These are phyloP conservation scores for Ustilago nuda DNA, from an alignment of 1,284 basidiomycete species.

Conservation along the genomic window DNA sequence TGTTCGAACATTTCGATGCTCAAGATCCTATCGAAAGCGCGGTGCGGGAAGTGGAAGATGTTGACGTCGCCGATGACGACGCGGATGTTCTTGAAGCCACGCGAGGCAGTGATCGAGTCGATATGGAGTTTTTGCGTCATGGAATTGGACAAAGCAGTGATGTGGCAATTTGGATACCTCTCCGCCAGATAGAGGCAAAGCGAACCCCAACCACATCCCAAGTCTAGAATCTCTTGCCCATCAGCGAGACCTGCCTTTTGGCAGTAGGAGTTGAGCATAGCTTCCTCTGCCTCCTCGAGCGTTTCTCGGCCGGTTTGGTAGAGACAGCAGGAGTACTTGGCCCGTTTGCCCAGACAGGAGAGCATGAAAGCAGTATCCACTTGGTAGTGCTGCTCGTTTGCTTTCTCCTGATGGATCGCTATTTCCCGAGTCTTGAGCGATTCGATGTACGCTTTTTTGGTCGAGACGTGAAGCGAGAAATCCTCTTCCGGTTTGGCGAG, in stretches of 20 bases:
- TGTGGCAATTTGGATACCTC: slow-evolving; percentile 79
- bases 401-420: slow-evolving; percentile 78
- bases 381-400: slow-evolving; percentile 84
- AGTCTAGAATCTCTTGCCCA: slow-evolving; percentile 78
- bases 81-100: slow-evolving; percentile 75
- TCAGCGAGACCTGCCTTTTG: slow-evolving; percentile 77
- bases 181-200: slow-evolving; percentile 78
- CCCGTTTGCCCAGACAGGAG: slow-evolving; percentile 55
- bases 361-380: slow-evolving; percentile 70
- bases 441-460: slow-evolving; percentile 74
- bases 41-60: slow-evolving; percentile 74
- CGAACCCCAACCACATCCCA: slow-evolving; percentile 84
- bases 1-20: slow-evolving; percentile 88
- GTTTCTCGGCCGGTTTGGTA: slow-evolving; percentile 78
- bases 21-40: slow-evolving; percentile 77
- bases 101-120: slow-evolving; percentile 74
- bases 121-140: slow-evolving; percentile 79
- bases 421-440: slow-evolving; percentile 73
- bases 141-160: slow-evolving; percentile 80
- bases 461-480: slow-evolving; percentile 76
- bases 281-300: slow-evolving; percentile 76
- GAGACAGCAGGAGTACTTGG: slow-evolving; percentile 73
- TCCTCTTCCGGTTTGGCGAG: slow-evolving; percentile 74
- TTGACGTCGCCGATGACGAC: slow-evolving; percentile 81
- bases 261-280: slow-evolving; percentile 80